Evolutionary conservation across 140 eudicot genomes (phyloP), one percentile per base, ranked within the genome.

Genomic region (Flaveria floridana): DNA sequence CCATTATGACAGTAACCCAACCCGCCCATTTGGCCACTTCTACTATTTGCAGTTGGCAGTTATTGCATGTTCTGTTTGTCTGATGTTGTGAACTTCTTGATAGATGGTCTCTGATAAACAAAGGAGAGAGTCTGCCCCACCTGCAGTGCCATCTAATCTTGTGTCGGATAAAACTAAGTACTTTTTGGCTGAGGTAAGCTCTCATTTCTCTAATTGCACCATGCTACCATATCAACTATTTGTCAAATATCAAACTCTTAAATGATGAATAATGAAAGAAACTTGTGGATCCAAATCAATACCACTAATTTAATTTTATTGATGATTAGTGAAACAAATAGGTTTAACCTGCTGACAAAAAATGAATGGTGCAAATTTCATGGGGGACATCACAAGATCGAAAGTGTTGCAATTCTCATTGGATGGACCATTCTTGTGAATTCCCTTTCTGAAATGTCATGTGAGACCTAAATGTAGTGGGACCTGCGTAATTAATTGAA

Each of bases 31-130:
- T 72, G 51, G 34, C 37, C 37, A 28, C 66, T 52, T 55, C 41
- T 53, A 20, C 52, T 12, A 51, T 47, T 48, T 13, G n/a, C 26
- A 5, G 52, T 34, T 66, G 2, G 13, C 26, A 25, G 21, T 72
- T 65, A 14, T 41, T 53, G 18, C 66, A 21, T 34, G 30, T 50
- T 34, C n/a, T 68, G 1, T 61, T 74, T 30, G 46, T 75, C 6
- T 72, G 67, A 65, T 76, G 53, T 18, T 55, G 34, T 82, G 52
- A 62, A 65, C 47, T 67, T 52, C 76, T 77, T 70, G 74, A 69
- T 62, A 94, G 99, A 83, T 94, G 87, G 96, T 94, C 13, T 91
- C 96, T 7, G 99, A 94, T 82, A 94, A 91, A 84, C 99, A 94
- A 76, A 86, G 91, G 81, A 88, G 94, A 91, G 99, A 94, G 85